Evolutionary conservation across 768 basidiomycete species (phyloP).

Genomic region (Boletus tylopilopsis): DNA sequence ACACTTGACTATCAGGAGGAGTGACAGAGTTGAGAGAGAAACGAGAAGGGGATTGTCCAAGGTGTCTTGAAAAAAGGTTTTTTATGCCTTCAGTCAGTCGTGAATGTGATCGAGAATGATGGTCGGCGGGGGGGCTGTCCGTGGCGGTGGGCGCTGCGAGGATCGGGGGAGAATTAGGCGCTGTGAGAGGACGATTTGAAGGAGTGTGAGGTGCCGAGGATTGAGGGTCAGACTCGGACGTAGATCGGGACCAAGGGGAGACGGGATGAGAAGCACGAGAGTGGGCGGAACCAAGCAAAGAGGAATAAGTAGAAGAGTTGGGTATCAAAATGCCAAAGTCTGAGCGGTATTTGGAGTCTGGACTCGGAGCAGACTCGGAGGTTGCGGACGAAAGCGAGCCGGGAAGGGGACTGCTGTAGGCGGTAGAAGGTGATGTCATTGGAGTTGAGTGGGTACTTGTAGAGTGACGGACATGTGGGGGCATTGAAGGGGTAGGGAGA

Average conservation of each 20-base stretch:
- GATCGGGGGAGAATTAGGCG: slow-evolving; percentile 7
- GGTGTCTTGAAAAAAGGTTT: slow-evolving; percentile 34
- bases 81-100: slow-evolving; percentile 30
- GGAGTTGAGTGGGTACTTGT: slow-evolving; percentile 26
- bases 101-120: slow-evolving; percentile 13
- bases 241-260: slow-evolving; percentile 14
- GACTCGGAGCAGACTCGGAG: slow-evolving; percentile 20
- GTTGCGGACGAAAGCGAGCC: slow-evolving; percentile 23
- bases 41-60: slow-evolving; percentile 20
- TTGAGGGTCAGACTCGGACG: slow-evolving; percentile 18
- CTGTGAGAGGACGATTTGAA: slow-evolving; percentile 14
- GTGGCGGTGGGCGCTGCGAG: neutral
- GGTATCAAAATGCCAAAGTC: slow-evolving; percentile 13
- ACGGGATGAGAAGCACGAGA: slow-evolving; percentile 16
- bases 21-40: slow-evolving; percentile 18
- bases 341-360: slow-evolving; percentile 12
- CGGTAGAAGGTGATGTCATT: slow-evolving; percentile 24
- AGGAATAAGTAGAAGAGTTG: slow-evolving; percentile 9
- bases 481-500: slow-evolving; percentile 4
- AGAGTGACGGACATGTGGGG: neutral
- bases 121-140: slow-evolving; percentile 2
- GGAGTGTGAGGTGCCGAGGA: slow-evolving; percentile 1
- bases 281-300: slow-evolving; percentile 7
- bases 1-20: slow-evolving; percentile 10
- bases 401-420: slow-evolving; percentile 15